Evolutionary conservation across 164 flowering plant species (phyloP).

Genomic region (Stephania japonica): DNA sequence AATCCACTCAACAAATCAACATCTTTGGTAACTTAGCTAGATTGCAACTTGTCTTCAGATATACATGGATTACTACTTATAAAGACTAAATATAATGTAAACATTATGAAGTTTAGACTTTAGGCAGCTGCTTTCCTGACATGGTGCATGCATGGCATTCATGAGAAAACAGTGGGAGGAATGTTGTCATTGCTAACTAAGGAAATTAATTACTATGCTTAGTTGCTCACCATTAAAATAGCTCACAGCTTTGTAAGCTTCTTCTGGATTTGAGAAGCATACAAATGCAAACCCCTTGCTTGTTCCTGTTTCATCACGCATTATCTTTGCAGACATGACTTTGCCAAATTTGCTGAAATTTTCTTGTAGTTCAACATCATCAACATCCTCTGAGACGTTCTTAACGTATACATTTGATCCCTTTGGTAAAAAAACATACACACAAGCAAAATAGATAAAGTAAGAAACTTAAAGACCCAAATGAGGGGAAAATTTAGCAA

Average conservation of each 20-base stretch:
- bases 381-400: conserved; percentile 23
- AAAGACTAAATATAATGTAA: too few relatives aligned
- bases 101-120: too few relatives aligned
- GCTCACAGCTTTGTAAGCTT: conserved; percentile 7
- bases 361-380: conserved; percentile 24
- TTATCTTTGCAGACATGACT: not conserved
- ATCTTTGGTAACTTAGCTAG: too few relatives aligned
- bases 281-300: conserved; percentile 14
- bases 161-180: not conserved
- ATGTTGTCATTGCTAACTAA: not conserved
- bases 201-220: not conserved
- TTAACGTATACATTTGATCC: conserved; percentile 37
- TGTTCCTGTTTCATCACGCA: conserved; percentile 6
- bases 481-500: not conserved
- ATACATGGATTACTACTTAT: too few relatives aligned
- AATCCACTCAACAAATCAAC: too few relatives aligned
- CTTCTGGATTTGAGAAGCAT: conserved; percentile 8
- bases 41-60: too few relatives aligned
- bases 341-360: conserved; percentile 26
- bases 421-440: not conserved
- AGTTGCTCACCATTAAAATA: conserved; percentile 5
- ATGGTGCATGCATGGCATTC: not conserved
- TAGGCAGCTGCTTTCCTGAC: too few relatives aligned
- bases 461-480: not conserved
- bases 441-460: not conserved